These are phyloP conservation scores for Cercospora berteroae DNA, from an alignment of 2,329 filamentous ascomycete species.

Conservation along the genomic window DNA sequence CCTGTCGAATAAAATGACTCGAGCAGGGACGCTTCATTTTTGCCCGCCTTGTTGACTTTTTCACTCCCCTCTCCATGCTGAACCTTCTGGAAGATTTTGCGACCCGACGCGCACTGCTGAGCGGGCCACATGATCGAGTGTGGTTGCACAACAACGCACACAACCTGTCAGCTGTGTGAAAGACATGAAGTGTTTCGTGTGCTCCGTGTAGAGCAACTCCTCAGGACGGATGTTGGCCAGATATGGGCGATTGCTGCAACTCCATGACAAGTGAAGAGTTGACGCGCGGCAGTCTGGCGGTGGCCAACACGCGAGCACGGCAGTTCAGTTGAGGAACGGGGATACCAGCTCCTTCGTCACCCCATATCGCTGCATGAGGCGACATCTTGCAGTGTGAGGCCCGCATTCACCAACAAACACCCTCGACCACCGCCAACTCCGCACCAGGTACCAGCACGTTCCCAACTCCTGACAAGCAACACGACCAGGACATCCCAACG, in stretches of 20 bases:
- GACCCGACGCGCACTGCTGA: neutral
- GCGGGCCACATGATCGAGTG: neutral
- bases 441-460: neutral
- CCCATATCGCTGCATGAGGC: neutral
- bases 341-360: neutral
- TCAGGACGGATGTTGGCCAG: neutral
- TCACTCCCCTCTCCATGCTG: neutral
- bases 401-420: constrained; percentile 3
- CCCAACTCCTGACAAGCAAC: constrained; percentile 1
- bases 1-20: constrained; percentile 1
- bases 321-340: neutral
- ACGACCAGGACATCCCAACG: neutral
- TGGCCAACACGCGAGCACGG: neutral
- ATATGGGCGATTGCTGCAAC: neutral
- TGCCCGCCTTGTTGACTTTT: neutral
- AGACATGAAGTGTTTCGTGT: neutral
- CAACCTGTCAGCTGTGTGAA: neutral
- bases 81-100: neutral
- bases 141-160: neutral
- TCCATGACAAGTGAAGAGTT: neutral
- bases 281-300: neutral
- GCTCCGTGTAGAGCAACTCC: neutral
- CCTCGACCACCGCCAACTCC: neutral
- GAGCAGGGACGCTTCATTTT: neutral
- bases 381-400: neutral